Conservation (phyloP, 345 rosid species). For the Physaria fendleri region DNA sequence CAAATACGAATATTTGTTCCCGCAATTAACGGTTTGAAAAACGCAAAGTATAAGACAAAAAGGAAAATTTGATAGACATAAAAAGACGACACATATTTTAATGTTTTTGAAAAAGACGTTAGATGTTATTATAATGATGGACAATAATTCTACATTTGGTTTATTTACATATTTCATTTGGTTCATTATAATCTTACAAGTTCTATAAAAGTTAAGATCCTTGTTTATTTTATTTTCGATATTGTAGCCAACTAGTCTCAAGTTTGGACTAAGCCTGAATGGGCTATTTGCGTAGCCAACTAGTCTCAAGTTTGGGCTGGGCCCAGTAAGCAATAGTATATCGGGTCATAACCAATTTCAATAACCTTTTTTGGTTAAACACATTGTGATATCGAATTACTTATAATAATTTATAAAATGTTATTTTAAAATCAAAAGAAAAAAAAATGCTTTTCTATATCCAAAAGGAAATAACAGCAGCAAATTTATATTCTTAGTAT, state of each 20-base stretch:
- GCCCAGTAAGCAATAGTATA: background rate
- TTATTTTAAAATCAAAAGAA: too few species aligned
- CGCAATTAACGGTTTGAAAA: slow-evolving; percentile 11
- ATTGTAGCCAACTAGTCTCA: background rate
- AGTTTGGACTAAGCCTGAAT: background rate
- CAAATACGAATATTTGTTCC: background rate
- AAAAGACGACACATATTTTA: background rate
- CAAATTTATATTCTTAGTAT: background rate
- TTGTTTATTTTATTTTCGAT: too few species aligned
- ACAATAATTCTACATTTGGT: background rate
- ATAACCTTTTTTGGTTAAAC: background rate
- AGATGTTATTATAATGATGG: background rate
- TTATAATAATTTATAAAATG: too few species aligned
- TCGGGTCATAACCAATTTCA: background rate
- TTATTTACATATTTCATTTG: background rate
- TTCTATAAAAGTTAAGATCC: background rate
- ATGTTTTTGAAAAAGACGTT: background rate
- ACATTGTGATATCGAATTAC: background rate
- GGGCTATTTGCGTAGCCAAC: background rate
- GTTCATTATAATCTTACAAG: background rate
- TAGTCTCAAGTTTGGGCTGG: background rate
- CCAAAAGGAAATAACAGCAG: background rate
- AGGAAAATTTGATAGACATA: background rate
- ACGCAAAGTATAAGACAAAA: background rate
- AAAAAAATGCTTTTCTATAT: too few species aligned